These are phyloP conservation scores for Rhytidhysteron rufulum DNA, from an alignment of 2,329 filamentous ascomycete genomes.

Conservation along the genomic window DNA sequence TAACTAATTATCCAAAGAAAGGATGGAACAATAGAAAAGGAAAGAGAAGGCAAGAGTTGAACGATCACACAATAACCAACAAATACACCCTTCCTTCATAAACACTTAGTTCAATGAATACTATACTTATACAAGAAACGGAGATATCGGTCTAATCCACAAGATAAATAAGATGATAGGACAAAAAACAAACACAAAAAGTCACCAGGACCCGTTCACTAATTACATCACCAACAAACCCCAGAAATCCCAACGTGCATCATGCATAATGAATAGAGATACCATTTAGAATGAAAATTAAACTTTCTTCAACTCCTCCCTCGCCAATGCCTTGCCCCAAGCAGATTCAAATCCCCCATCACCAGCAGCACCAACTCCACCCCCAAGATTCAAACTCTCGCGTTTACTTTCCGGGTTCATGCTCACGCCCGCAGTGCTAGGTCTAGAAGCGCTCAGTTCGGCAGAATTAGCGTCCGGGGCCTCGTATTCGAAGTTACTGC, in stretches of 20 bases:
- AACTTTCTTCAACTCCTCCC: constrained; percentile 32
- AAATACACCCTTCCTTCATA: too few species aligned
- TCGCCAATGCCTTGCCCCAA: constrained; percentile 62
- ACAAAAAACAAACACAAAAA: too few species aligned
- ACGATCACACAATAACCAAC: too few species aligned
- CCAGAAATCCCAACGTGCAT: constrained; percentile 5
- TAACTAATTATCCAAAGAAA: too few species aligned
- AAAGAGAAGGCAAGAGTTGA: too few species aligned
- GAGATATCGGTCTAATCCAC: too few species aligned
- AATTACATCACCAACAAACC: constrained; percentile 8
- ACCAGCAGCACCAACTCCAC: too few species aligned
- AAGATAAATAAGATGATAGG: too few species aligned
- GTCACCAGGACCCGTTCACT: too few species aligned
- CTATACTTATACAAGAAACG: too few species aligned
- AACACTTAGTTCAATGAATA: too few species aligned
- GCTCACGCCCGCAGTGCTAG: constrained; percentile 9
- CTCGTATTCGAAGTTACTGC: constrained; percentile 67
- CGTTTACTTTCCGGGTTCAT: constrained; percentile 14
- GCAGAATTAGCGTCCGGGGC: constrained; percentile 27
- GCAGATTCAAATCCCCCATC: constrained; percentile 63
- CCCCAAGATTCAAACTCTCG: constrained; percentile 9
- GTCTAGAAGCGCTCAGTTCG: constrained; percentile 6
- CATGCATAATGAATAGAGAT: neutral
- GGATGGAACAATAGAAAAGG: too few species aligned
- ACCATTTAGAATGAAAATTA: constrained; percentile 5